Evolutionary conservation across 208 protist species (phyloP).

Genomic region (Borovskyia barvae): DNA sequence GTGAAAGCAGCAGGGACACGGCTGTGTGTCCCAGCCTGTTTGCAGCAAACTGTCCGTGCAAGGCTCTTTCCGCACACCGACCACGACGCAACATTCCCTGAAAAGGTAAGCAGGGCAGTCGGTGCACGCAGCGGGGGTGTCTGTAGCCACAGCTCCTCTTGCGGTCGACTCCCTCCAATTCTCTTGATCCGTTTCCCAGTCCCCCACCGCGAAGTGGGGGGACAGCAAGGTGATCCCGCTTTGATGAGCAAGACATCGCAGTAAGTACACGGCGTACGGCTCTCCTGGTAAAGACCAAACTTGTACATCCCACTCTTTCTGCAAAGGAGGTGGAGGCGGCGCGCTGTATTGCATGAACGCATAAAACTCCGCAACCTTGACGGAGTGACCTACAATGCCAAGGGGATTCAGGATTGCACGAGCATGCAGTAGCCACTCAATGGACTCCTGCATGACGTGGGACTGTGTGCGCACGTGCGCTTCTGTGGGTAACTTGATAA

Average conservation of each 20-base stretch:
- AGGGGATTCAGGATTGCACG: slow-evolving; percentile 31
- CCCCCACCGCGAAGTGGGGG: slow-evolving; percentile 5
- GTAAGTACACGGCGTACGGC: slow-evolving; percentile 53
- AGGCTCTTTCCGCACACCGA: slow-evolving; percentile 44
- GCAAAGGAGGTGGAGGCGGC: slow-evolving; percentile 42
- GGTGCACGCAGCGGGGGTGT: not conserved
- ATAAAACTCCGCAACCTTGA: slow-evolving; percentile 24
- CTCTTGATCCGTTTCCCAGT: too few relatives aligned
- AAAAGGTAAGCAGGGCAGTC: not conserved
- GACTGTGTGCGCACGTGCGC: too few relatives aligned
- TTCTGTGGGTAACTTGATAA: too few relatives aligned
- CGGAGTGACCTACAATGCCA: slow-evolving; percentile 4
- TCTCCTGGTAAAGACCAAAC: slow-evolving; percentile 63
- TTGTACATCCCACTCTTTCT: slow-evolving; percentile 41
- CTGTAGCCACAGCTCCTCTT: too few relatives aligned
- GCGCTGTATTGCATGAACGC: slow-evolving; percentile 24
- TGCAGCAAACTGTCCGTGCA: slow-evolving; percentile 40
- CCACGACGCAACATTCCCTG: slow-evolving; percentile 38
- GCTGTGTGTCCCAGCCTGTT: slow-evolving; percentile 45
- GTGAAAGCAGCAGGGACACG: slow-evolving; percentile 24
- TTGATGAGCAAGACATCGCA: slow-evolving; percentile 58
- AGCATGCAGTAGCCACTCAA: slow-evolving; percentile 34
- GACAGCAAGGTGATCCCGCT: slow-evolving; percentile 16
- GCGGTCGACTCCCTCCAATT: too few relatives aligned
- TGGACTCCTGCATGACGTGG: slow-evolving; percentile 5